Conservation (phyloP, 108 stramenopile species). For the Epithemia pelagica region DNA sequence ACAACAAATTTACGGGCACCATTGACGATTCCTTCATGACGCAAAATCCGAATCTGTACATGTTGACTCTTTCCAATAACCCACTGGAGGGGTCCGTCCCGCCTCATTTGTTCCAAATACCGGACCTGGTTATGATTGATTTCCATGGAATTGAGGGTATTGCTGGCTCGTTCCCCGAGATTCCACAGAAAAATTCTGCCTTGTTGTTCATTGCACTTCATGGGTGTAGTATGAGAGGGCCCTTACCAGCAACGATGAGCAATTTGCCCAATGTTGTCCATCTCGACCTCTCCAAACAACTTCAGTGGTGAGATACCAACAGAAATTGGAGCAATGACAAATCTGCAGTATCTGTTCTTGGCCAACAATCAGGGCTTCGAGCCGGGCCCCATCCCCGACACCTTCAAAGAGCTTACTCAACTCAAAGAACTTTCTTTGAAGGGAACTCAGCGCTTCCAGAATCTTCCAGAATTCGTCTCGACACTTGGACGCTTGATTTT, state of each 20-base stretch:
- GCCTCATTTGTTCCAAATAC: conserved; percentile 19
- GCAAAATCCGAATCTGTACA: conserved; percentile 6
- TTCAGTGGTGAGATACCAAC: conserved; percentile 16
- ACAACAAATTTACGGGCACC: conserved; percentile 28
- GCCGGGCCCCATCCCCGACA: conserved; percentile 31
- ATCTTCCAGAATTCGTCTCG: conserved; percentile 25
- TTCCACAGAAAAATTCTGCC: conserved; percentile 1
- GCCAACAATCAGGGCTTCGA: conserved; percentile 26
- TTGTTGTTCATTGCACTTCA: conserved; percentile 28
- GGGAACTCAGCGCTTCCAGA: conserved; percentile 21
- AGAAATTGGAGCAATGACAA: conserved; percentile 4
- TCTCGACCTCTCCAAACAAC: conserved; percentile 16
- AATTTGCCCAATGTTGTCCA: conserved; percentile 9
- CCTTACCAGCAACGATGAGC: neutral
- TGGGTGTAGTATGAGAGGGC: conserved; percentile 6
- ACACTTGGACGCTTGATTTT: conserved; percentile 1
- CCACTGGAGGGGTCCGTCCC: conserved; percentile 25
- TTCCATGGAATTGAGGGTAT: conserved; percentile 21
- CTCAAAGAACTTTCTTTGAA: conserved; percentile 40
- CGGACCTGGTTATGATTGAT: conserved; percentile 26
- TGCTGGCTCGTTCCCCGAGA: conserved; percentile 13
- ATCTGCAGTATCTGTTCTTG: conserved; percentile 33
- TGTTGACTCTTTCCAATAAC: conserved; percentile 32
- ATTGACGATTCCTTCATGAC: conserved; percentile 12
- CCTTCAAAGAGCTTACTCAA: conserved; percentile 12